Evolutionary conservation across 2,329 filamentous ascomycete genomes (phyloP).

Genomic region (Fusarium gaditjirri): DNA sequence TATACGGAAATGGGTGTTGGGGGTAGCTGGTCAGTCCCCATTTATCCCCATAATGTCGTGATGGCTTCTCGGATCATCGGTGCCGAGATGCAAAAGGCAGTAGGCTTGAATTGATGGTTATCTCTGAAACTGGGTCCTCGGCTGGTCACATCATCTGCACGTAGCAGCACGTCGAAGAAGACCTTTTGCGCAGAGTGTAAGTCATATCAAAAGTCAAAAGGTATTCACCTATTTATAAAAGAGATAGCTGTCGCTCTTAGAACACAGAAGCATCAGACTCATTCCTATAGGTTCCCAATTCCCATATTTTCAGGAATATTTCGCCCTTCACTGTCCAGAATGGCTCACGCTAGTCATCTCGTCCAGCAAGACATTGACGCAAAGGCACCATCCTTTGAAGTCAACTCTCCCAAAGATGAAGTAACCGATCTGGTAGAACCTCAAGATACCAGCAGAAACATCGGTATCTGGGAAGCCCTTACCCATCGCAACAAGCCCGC

Average conservation of each 20-base stretch:
- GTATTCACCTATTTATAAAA: background rate
- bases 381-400: background rate
- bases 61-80: background rate
- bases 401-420: background rate
- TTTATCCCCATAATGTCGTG: constrained; percentile 2
- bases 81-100: background rate
- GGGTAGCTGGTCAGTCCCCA: background rate
- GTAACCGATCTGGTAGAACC: background rate
- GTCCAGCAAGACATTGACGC: background rate
- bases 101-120: background rate
- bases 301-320: accelerated
- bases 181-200: background rate
- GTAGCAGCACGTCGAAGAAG: background rate
- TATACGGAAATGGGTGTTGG: background rate
- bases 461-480: background rate
- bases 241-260: background rate
- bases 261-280: accelerated
- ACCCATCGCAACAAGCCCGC: background rate
- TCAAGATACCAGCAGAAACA: background rate
- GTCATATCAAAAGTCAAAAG: background rate
- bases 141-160: background rate
- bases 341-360: background rate
- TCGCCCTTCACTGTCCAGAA: background rate
- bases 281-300: background rate
- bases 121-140: background rate